phyloP scores from a whole-genome alignment of 306 rosid species.

The Castanea crenata region DNA sequence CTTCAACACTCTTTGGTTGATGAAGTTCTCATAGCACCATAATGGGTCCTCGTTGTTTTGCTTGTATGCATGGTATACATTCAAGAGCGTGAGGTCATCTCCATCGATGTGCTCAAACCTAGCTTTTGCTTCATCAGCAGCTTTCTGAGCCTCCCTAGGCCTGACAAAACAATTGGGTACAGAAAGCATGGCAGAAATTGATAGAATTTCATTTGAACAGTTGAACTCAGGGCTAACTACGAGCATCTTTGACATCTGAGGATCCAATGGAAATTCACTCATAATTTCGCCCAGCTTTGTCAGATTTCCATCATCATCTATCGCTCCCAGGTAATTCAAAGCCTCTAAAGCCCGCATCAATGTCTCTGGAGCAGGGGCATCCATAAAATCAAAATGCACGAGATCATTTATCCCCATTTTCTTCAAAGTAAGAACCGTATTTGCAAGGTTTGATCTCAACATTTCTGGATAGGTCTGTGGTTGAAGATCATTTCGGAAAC shows the following conservation, averaged over 20 bases:
- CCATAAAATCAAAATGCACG: conserved; percentile 97
- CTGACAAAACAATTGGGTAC: conserved; percentile 99
- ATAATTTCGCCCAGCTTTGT: conserved; percentile 87
- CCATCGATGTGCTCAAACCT: conserved; percentile 97
- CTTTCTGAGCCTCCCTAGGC: conserved; percentile 99
- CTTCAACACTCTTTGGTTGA: conserved; percentile 77
- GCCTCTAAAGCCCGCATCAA: conserved; percentile 95
- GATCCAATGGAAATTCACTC: conserved; percentile 95
- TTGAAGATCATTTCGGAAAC: conserved; percentile 84
- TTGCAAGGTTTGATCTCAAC: conserved; percentile 87
- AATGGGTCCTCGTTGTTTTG: conserved; percentile 84
- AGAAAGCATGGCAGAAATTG: conserved; percentile 92
- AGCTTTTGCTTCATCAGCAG: conserved; percentile 96
- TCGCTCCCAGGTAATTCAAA: conserved; percentile 90
- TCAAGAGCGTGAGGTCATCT: conserved; percentile 91
- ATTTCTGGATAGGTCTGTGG: conserved; percentile 93
- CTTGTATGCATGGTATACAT: conserved; percentile 95
- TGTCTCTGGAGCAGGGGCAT: conserved; percentile 98
- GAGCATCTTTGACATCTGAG: conserved; percentile 99
- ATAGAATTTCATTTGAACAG: conserved; percentile 89
- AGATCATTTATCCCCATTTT: conserved; percentile 91
- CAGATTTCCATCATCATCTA: conserved; percentile 92
- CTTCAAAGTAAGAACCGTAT: conserved; percentile 88
- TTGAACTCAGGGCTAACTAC: conserved; percentile 90
- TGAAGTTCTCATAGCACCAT: conserved; percentile 90